Evolutionary conservation across 2,329 filamentous ascomycete genomes (phyloP).

Genomic region (Penicillium aurantiogriseum): DNA sequence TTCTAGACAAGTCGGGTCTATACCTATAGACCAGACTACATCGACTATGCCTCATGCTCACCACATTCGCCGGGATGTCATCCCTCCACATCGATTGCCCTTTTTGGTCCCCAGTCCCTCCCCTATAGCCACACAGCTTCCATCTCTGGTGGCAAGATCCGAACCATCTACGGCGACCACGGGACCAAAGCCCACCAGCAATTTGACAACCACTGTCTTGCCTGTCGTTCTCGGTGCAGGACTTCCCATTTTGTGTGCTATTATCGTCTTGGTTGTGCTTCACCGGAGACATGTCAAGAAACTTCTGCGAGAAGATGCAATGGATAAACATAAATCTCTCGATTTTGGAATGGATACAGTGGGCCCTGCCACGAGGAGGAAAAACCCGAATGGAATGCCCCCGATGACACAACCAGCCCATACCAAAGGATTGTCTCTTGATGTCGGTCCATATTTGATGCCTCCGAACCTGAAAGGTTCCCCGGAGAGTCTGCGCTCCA

Average conservation of each 20-base stretch:
- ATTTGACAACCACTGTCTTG: constrained; percentile 56
- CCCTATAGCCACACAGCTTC: constrained; percentile 13
- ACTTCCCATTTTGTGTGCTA: constrained; percentile 68
- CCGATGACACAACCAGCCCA: constrained; percentile 44
- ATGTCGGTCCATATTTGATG: constrained; percentile 86
- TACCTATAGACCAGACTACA: background rate
- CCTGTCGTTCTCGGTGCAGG: constrained; percentile 69
- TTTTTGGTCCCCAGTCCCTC: constrained; percentile 18
- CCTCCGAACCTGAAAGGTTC: constrained; percentile 77
- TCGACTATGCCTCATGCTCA: constrained; percentile 24
- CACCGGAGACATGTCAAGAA: constrained; percentile 75
- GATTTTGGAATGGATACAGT: constrained; percentile 79
- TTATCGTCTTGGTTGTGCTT: constrained; percentile 69
- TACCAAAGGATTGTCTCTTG: constrained; percentile 56
- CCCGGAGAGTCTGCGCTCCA: constrained; percentile 79
- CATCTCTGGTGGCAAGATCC: constrained; percentile 33
- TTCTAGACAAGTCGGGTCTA: background rate
- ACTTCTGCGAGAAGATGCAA: constrained; percentile 71
- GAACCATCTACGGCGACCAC: constrained; percentile 20
- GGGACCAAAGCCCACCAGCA: constrained; percentile 57
- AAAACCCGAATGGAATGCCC: constrained; percentile 37
- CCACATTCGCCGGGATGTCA: constrained; percentile 26
- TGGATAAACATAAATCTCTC: constrained; percentile 84
- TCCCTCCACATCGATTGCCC: constrained; percentile 28
- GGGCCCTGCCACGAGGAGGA: constrained; percentile 38